These are phyloP conservation scores for Sphagnum contortum DNA, from an alignment of 225 moss, liverwort and hornwort species.

Conservation along the genomic window DNA sequence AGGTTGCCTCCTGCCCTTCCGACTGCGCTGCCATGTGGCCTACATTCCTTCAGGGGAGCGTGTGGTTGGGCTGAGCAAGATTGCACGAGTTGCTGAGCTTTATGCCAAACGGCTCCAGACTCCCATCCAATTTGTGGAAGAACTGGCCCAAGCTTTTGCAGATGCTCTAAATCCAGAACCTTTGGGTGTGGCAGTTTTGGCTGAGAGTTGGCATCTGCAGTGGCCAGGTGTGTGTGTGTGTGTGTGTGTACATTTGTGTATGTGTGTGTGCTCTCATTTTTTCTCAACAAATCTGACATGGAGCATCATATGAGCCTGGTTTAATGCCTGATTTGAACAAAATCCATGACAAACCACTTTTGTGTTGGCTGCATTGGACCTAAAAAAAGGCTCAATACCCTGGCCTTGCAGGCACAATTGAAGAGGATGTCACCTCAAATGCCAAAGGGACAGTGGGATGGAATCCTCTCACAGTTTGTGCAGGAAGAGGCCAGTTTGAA, in stretches of 20 bases:
- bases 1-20: conserved; percentile 75
- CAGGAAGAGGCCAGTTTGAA: conserved; percentile 69
- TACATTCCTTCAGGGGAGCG: conserved; percentile 86
- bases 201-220: conserved; percentile 92
- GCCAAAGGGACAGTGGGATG: conserved; percentile 35
- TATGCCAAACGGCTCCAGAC: conserved; percentile 85
- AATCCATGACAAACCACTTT: too few relatives aligned
- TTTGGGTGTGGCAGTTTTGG: conserved; percentile 67
- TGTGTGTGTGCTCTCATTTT: too few relatives aligned
- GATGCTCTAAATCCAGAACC: conserved; percentile 61
- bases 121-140: conserved; percentile 58
- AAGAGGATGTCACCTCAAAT: conserved; percentile 8
- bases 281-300: too few relatives aligned
- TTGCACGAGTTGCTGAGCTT: conserved; percentile 78
- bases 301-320: too few relatives aligned
- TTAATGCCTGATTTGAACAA: too few relatives aligned
- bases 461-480: conserved; percentile 29
- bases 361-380: too few relatives aligned
- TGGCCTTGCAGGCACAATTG: conserved; percentile 20
- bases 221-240: conserved; percentile 39
- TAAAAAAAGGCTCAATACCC: too few relatives aligned
- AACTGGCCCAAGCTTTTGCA: conserved; percentile 58
- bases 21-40: conserved; percentile 78
- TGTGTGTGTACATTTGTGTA: too few relatives aligned
- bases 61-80: conserved; percentile 95